A percentile compares a stretch with the other conserved stretches of the same genome.
phyloP scores from a whole-genome alignment of 495 filamentous ascomycete genomes.

The Rusavskia elegans region DNA sequence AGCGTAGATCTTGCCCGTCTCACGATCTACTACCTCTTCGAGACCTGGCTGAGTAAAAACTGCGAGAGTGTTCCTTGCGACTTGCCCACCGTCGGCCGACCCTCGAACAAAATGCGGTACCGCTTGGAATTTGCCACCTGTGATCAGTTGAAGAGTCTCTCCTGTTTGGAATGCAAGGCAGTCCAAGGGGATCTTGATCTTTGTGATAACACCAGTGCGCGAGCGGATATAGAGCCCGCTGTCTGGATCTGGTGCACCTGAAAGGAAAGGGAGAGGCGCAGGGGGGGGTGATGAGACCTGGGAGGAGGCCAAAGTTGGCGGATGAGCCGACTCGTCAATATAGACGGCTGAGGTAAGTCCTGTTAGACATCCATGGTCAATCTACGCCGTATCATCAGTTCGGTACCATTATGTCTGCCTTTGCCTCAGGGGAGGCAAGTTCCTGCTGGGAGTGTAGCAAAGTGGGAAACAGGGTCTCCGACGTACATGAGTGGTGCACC shows the following conservation, averaged over 20 bases:
- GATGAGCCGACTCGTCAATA: slow-evolving; percentile 53
- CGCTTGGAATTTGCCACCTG: slow-evolving; percentile 71
- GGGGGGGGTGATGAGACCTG: slow-evolving; percentile 17
- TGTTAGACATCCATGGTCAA: slow-evolving; percentile 67
- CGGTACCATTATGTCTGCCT: no score
- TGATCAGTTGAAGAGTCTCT: slow-evolving; percentile 80
- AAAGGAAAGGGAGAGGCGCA: slow-evolving; percentile 49
- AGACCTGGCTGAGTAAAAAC: slow-evolving; percentile 97
- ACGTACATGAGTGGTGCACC: slow-evolving; percentile 72
- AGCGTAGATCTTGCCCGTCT: slow-evolving; percentile 60
- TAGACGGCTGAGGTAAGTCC: slow-evolving; percentile 95
- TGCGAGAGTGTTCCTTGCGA: slow-evolving; percentile 85
- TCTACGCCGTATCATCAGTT: background rate
- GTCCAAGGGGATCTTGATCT: slow-evolving; percentile 78
- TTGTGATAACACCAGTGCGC: slow-evolving; percentile 56
- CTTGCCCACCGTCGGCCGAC: slow-evolving; percentile 18
- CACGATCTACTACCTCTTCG: slow-evolving; percentile 63
- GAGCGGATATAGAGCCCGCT: slow-evolving; percentile 88
- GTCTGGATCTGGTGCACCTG: slow-evolving; percentile 57
- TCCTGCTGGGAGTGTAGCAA: no score
- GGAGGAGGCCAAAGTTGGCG: slow-evolving; percentile 22
- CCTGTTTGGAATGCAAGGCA: slow-evolving; percentile 95
- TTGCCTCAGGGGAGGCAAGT: no score
- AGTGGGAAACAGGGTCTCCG: background rate
- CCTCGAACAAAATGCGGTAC: slow-evolving; percentile 91